phyloP scores from a whole-genome alignment of 169 alveolate genomes.

The Eimeria zaria region DNA sequence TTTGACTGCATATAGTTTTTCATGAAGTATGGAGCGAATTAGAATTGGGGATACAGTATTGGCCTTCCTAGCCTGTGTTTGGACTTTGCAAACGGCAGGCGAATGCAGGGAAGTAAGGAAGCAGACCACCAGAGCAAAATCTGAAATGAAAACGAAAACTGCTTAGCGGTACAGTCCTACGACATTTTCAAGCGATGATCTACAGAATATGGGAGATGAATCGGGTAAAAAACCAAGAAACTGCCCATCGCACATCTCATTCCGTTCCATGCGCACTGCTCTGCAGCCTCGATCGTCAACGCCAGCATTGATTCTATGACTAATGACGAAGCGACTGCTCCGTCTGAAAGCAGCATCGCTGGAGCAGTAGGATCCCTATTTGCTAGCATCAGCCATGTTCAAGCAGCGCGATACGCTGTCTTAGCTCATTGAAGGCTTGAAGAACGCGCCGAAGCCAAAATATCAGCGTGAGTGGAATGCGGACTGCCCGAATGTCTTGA shows the following conservation, averaged over 20 bases:
- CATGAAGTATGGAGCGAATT: not conserved
- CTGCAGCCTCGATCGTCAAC: constrained; percentile 58
- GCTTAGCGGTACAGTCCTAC: not conserved
- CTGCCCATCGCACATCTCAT: not conserved
- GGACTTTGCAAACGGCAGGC: not conserved
- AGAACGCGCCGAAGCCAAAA: constrained; percentile 42
- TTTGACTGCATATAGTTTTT: not conserved
- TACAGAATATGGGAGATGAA: constrained; percentile 44
- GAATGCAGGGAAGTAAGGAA: constrained; percentile 49
- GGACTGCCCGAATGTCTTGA: not conserved
- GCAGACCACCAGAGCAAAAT: not conserved
- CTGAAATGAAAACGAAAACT: not conserved
- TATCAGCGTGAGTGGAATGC: not conserved
- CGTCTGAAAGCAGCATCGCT: constrained; percentile 68
- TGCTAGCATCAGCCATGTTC: not conserved
- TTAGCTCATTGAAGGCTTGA: constrained; percentile 68
- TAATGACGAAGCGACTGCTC: not conserved
- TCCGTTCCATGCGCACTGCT: not conserved
- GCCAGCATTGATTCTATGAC: constrained; percentile 58
- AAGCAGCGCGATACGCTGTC: not conserved
- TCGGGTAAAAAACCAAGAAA: not conserved
- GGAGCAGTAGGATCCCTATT: constrained; percentile 48
- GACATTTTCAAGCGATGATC: constrained; percentile 45
- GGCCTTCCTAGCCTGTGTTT: not conserved
- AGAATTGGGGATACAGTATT: not conserved